Base-by-base conservation (phyloP, 1,284 basidiomycete genomes). In the Tilletiopsis washingtonensis region DNA sequence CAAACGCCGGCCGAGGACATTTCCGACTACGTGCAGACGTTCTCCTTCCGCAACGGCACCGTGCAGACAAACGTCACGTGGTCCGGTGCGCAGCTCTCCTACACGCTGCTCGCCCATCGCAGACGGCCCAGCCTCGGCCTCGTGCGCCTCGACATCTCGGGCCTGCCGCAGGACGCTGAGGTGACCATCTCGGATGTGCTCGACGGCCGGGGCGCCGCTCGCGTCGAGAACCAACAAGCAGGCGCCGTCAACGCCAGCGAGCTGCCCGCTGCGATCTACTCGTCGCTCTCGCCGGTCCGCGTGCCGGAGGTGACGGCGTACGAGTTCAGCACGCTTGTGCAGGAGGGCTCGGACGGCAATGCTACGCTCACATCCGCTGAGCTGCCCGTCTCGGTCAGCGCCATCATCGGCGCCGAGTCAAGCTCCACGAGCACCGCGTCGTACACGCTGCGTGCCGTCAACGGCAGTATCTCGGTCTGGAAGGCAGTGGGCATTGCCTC, bases 401-500 rank as follows among this genome's bases (percentile, higher is more conserved):
- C 45, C 19, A 19, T 48, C 20, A 21, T 56, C 19, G 44, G 37
- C 37, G 40, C 40, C 15, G 37, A 40, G 27, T 42, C 47, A 24
- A 34, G 39, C 29, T 45, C 40, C 38, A 53, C 36, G 45, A 48
- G 45, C 32, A 40, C 11, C 43, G 54, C 47, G 60, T 56, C 25
- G 17, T 65, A 56, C 47, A 54, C 52, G 32, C 42, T 57, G 6
- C 9, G n/a, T 9, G 32, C 29, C 6, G 21, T 51, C 1, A 34
- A n/a, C n/a, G 61, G 62, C 25, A 17, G n/a, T 3, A n/a, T 64
- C 45, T 46, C 45, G 24, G 49, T 49, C 7, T 25, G 54, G 48
- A 69, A 69, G 46, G 67, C 49, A 41, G 63, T 69, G 23, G 67
- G 67, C 1, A 64, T 67, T 45, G 67, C 66, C n/a, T 64, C 66